Evolutionary conservation across 2,329 filamentous ascomycete species (phyloP).

Genomic region (Macroventuria anomochaeta): DNA sequence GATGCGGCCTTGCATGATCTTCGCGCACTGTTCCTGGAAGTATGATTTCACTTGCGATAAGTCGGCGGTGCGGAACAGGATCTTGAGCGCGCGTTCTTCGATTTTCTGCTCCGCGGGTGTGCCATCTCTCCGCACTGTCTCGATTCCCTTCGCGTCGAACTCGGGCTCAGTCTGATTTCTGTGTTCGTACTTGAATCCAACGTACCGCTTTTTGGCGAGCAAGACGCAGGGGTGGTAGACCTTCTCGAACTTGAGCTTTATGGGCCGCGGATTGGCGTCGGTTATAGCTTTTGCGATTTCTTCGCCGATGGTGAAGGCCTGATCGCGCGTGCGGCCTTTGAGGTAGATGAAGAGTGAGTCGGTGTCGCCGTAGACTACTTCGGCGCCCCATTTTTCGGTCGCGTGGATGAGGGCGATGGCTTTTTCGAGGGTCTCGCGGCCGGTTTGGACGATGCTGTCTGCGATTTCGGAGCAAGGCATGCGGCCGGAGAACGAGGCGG

Average conservation of each 20-base stretch:
- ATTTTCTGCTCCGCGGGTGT: slow-evolving; percentile 97
- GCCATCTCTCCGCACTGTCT: slow-evolving; percentile 93
- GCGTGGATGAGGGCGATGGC: slow-evolving; percentile 93
- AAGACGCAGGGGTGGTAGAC: slow-evolving; percentile 96
- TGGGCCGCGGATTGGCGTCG: slow-evolving; percentile 83
- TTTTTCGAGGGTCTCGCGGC: slow-evolving; percentile 90
- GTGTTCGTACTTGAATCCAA: slow-evolving; percentile 94
- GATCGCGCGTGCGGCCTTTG: slow-evolving; percentile 81
- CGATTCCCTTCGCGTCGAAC: slow-evolving; percentile 98
- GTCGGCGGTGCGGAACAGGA: slow-evolving; percentile 89
- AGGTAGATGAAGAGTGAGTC: slow-evolving; percentile 93
- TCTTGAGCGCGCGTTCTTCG: slow-evolving; percentile 86
- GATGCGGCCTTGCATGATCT: slow-evolving; percentile 88
- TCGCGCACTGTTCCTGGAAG: slow-evolving; percentile 87
- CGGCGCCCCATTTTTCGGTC: slow-evolving; percentile 84
- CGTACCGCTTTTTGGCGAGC: slow-evolving; percentile 95
- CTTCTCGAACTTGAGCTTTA: slow-evolving; percentile 98
- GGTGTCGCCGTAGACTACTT: slow-evolving; percentile 97
- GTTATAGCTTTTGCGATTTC: slow-evolving; percentile 91
- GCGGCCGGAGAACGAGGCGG: slow-evolving; percentile 91
- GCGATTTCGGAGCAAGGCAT: slow-evolving; percentile 99
- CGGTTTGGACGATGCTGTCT: slow-evolving; percentile 97
- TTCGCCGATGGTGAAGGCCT: slow-evolving; percentile 91
- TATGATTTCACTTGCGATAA: slow-evolving; percentile 87
- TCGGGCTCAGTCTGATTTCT: slow-evolving; percentile 77